Evolutionary conservation across 2,329 filamentous ascomycete species (phyloP), one percentile per base, ranked within the genome.

Genomic region (Fusarium ambrosium): DNA sequence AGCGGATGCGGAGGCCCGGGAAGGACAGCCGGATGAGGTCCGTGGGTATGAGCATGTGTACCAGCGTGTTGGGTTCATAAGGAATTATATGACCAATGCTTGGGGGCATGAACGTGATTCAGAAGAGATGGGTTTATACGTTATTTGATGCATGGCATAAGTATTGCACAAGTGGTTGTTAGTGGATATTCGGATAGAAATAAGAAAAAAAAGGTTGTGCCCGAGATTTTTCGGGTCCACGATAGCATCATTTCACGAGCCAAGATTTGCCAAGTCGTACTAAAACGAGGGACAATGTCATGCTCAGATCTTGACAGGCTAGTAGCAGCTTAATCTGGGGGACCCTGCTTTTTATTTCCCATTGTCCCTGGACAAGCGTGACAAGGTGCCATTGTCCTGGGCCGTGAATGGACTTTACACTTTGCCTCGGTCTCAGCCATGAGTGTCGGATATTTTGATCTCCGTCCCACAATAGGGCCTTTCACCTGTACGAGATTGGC

Each of bases 51-150:
- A 39, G 1, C 56, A 58, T 62, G 72, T 78, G 5, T 78, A 68
- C 24, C 70, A 78, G 37, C 58, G 76, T 4, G 41, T 77, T 7
- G 76, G 76, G 16, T 71, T 69, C 11, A 68, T 75, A 11, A 68
- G 37, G 14, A 69, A 68, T 29, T 78, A 75, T 22, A 64, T 68
- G 41, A 67, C 72, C 8, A 37, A 55, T 7, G 70, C 58, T 0
- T 78, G 76, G 76, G 62, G 56, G 2, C 72, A 75, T 22, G 45
- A 68, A 7, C 32, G 20, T 8, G 74, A 74, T 32, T 66, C 74
- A 1, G 51, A 66, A 14, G 48, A 77, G 16, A 60, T 65, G 20
- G 51, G 36, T 0, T 41, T 78, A 64, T 78, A 69, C 45, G 43
- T 78, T 5, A 67, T 79, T 45, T 76, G 72, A 27, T 27, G 56